phyloP scores from a whole-genome alignment of 441 rosid species.

The Populus hybrid region DNA sequence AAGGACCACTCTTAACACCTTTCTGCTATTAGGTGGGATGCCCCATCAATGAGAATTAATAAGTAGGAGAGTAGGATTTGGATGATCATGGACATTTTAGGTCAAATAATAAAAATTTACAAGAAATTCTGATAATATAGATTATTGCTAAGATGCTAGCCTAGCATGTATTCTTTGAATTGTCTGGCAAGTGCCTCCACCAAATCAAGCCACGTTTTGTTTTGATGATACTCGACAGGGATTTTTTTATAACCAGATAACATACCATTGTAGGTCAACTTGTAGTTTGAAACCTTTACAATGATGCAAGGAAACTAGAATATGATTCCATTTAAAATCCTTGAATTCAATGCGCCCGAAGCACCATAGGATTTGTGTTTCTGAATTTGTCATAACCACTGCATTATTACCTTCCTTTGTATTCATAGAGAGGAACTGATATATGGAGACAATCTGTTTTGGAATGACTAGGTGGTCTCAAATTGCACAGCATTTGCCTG shows the following conservation, averaged over 20 bases:
- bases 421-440: background rate
- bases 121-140: background rate
- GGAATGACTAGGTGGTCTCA: constrained; percentile 64
- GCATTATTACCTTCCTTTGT: background rate
- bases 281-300: too few relatives aligned
- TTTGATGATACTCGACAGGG: background rate
- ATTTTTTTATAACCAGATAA: too few relatives aligned
- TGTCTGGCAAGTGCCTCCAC: background rate
- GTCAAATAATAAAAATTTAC: background rate
- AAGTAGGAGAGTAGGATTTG: too few relatives aligned
- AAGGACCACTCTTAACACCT: background rate
- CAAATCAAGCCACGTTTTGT: background rate
- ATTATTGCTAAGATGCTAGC: too few relatives aligned
- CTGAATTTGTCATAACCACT: background rate
- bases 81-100: too few relatives aligned
- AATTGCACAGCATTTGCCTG: constrained; percentile 68
- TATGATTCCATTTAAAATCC: too few relatives aligned
- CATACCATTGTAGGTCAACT: too few relatives aligned
- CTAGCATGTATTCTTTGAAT: too few relatives aligned
- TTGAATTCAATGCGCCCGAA: too few relatives aligned
- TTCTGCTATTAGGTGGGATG: background rate
- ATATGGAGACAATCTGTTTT: background rate
- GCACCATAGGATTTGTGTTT: background rate
- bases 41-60: too few relatives aligned
- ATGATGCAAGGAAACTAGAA: too few relatives aligned